Percentiles rank a stretch among this genome's conserved stretches.
phyloP scores from a whole-genome alignment of 345 rosid genomes.

The Eucalyptus coolabah region DNA sequence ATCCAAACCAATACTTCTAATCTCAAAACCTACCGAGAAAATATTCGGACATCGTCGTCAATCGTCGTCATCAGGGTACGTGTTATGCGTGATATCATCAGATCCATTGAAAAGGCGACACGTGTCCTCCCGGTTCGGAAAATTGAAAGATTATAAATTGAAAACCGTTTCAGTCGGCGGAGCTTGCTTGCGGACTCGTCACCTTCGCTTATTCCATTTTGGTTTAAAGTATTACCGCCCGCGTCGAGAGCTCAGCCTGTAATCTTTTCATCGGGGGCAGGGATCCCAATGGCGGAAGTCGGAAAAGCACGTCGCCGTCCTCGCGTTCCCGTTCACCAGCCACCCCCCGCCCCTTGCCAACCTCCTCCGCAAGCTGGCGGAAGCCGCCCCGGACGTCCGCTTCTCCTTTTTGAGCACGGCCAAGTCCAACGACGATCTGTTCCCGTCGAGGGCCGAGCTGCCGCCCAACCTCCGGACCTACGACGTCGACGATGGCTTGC shows the following conservation, averaged over 20 bases:
- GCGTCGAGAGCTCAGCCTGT: background rate
- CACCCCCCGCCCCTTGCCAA: constrained; percentile 16
- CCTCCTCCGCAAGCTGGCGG: constrained; percentile 5
- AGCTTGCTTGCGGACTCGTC: background rate
- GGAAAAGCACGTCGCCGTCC: constrained; percentile 9
- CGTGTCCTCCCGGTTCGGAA: background rate
- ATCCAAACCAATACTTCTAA: too few species aligned
- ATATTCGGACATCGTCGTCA: too few species aligned
- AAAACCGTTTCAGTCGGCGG: background rate
- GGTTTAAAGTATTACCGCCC: background rate
- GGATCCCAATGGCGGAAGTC: background rate
- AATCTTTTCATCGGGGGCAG: background rate
- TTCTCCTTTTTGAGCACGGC: constrained; percentile 3
- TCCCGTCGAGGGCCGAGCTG: background rate
- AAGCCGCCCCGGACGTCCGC: background rate
- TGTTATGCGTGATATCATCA: too few species aligned
- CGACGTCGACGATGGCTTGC: constrained; percentile 8
- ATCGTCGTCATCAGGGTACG: too few species aligned
- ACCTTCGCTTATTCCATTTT: background rate
- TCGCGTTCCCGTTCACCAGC: constrained; percentile 18
- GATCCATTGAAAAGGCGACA: too few species aligned
- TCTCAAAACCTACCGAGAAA: too few species aligned
- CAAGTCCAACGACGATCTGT: background rate
- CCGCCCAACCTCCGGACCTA: background rate
- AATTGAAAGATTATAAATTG: too few species aligned